Base-by-base conservation (phyloP, 768 basidiomycete genomes). In the Suillus spraguei region DNA sequence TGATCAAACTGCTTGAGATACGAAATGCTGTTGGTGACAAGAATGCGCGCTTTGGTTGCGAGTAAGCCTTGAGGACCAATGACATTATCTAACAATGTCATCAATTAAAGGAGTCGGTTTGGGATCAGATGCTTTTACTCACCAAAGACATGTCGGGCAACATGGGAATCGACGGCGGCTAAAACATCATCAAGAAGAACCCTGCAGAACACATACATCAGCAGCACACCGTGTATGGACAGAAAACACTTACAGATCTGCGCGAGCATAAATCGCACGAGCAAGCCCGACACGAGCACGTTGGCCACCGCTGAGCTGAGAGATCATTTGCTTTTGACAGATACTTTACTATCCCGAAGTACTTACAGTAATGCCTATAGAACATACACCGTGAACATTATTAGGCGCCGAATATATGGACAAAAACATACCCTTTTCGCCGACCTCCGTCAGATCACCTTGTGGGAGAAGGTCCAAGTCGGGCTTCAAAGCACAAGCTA, bases 171-270 rank as follows among this genome's bases (percentile, higher is more conserved):
- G 6, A 93, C 88, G 17, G 90, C 90, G 33, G 92, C 89, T 39
- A 98, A 82, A 47, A 94, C 94, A 65, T 99, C 96, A 68, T 98
- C 97, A 6, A 98, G 81, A 2, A 98, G 82, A 55, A 91, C 79
- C 38, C 89, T 90, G 63, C 14, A 4, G 44, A 5, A 22, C 16
- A 52, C 20, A 53, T 53, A 10, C 49, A 67, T 47, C 68, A 46
- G 8, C 62, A 52, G 3, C 60, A 28, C 14, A 5, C 1, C 24
- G n/a, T 35, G 39, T 7, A 50, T 1, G 17, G 39, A 36, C 4
- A 6, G 35, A 8, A 14, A 33, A 17, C 6, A 75, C 87, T 70
- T 68, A 94, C 85, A 97, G 73, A 73, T 99, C 96, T 1, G 95
- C 94, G 52, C 95, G 84, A 4, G 94, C 88, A 75, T 98, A 98